Percentiles rank a stretch among this genome's conserved stretches.
Evolutionary conservation across 78 protist species (phyloP).

Genomic region (Planoprotostelium fungivorum): DNA sequence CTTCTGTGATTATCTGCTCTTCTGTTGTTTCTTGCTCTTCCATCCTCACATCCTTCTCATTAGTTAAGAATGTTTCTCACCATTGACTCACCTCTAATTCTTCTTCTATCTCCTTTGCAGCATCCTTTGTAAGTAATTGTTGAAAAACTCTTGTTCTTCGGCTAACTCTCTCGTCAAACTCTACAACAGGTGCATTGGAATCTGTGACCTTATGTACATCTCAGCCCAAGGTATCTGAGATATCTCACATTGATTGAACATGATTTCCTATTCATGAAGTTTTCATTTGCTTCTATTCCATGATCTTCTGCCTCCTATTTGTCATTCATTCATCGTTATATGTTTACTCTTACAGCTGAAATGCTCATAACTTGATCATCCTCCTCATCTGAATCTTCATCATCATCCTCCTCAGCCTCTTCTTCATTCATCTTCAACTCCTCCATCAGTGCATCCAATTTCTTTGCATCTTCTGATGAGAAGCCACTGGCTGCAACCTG

Average conservation of each 20-base stretch:
- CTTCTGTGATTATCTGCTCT: neutral
- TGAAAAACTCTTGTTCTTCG: neutral
- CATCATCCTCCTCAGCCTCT: conserved; percentile 17
- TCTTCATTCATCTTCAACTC: neutral
- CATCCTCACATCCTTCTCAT: neutral
- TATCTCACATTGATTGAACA: neutral
- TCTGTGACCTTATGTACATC: neutral
- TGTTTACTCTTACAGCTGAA: neutral
- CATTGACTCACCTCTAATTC: neutral
- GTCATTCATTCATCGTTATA: neutral
- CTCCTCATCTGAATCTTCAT: conserved; percentile 6
- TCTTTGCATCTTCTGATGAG: neutral
- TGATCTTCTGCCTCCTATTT: conserved; percentile 10
- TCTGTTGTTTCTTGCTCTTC: neutral
- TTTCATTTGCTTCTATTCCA: neutral
- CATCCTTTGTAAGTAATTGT: neutral
- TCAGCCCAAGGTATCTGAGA: neutral
- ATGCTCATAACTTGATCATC: neutral
- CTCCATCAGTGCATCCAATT: neutral
- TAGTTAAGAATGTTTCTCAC: too few relatives aligned
- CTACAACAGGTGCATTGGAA: neutral
- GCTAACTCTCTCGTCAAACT: neutral
- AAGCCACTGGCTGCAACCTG: conserved; percentile 19
- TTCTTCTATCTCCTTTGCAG: neutral
- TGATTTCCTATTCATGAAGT: neutral